Evolutionary conservation across 305 asterid species (phyloP).

Genomic region (Fraxinus velutina): DNA sequence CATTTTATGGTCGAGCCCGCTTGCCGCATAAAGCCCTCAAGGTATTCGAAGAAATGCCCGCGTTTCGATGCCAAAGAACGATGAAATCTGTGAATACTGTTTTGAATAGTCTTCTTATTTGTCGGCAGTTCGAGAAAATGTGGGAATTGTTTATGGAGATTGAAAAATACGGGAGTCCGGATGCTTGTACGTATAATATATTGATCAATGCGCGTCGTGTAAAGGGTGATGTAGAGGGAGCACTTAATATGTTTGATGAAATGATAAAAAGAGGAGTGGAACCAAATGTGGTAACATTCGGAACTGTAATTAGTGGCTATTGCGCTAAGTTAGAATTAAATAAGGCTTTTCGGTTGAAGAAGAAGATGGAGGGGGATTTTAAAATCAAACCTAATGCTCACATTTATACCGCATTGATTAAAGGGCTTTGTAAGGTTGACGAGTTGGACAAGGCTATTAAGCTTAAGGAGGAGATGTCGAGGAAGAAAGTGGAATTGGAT

Average conservation of each 20-base stretch:
- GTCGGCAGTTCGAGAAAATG: conserved; percentile 50
- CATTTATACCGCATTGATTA: conserved; percentile 52
- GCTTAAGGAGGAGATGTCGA: conserved; percentile 66
- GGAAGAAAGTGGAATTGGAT: conserved; percentile 43
- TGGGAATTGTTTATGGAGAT: conserved; percentile 30
- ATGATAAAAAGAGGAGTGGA: conserved; percentile 51
- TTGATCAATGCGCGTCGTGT: conserved; percentile 43
- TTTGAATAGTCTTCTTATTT: conserved; percentile 44
- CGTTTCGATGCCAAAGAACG: conserved; percentile 55
- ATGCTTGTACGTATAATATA: conserved; percentile 62
- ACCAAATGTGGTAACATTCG: conserved; percentile 66
- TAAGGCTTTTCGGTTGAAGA: conserved; percentile 51
- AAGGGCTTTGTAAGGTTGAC: conserved; percentile 49
- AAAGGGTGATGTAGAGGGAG: conserved; percentile 37
- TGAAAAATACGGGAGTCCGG: conserved; percentile 41
- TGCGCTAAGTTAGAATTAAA: conserved; percentile 37
- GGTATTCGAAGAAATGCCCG: conserved; percentile 52
- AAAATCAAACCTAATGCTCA: conserved; percentile 47
- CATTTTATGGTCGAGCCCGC: conserved; percentile 60
- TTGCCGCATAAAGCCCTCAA: conserved; percentile 51
- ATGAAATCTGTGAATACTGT: conserved; percentile 61
- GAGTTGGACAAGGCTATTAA: conserved; percentile 40
- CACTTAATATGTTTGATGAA: conserved; percentile 55
- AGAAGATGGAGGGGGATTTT: conserved; percentile 51
- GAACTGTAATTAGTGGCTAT: conserved; percentile 62